Conservation (phyloP, 2,329 filamentous ascomycete species). For the Trichoderma sp. region DNA sequence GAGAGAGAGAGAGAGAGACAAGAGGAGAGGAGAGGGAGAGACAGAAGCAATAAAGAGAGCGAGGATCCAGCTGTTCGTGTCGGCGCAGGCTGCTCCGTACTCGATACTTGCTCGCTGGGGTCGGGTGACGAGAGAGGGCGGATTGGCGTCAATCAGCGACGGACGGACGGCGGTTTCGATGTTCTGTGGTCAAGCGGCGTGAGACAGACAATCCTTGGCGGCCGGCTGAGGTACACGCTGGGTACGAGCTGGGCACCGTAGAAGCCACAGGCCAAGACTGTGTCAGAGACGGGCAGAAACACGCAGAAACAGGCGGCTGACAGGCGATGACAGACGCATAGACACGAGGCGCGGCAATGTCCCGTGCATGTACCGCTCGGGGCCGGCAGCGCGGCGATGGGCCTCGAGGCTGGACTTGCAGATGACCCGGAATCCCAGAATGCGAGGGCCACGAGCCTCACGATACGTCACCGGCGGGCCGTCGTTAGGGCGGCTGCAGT, state of each 20-base stretch:
- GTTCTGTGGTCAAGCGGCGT: slow-evolving; percentile 19
- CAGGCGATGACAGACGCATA: no score
- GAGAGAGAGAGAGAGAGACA: slow-evolving; percentile 9
- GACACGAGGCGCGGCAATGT: slow-evolving; percentile 11
- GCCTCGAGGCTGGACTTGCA: slow-evolving; percentile 22
- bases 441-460: slow-evolving; percentile 24
- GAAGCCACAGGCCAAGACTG: not conserved
- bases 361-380: slow-evolving; percentile 12
- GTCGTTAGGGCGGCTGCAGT: slow-evolving; percentile 14
- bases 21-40: not conserved
- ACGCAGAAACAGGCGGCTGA: no score
- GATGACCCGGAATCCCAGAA: slow-evolving; percentile 29
- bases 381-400: slow-evolving; percentile 19
- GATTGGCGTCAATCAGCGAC: slow-evolving; percentile 27
- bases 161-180: not conserved
- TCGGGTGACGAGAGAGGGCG: slow-evolving; percentile 23
- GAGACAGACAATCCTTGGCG: slow-evolving; percentile 18
- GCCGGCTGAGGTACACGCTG: slow-evolving; percentile 15
- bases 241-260: no score
- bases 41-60: slow-evolving; percentile 12
- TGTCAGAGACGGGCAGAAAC: not conserved
- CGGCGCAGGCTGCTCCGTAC: no score
- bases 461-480: slow-evolving; percentile 28
- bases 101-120: slow-evolving; percentile 4
- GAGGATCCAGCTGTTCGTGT: not conserved